phyloP scores from a whole-genome alignment of 306 rosid species.

The Dalbergia cultrata region DNA sequence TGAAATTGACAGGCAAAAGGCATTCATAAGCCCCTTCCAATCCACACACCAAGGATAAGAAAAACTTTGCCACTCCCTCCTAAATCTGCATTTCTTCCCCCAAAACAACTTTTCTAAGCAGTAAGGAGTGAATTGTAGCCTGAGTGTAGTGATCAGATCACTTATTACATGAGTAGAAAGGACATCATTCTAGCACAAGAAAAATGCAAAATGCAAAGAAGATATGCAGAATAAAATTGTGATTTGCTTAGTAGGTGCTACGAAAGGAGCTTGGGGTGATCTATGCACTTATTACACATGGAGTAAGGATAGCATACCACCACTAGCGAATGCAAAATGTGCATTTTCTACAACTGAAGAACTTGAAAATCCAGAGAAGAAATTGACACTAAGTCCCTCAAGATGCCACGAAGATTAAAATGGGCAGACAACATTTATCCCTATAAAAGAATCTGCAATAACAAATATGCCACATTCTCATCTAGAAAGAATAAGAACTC shows the following conservation, averaged over 20 bases:
- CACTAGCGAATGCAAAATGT: not conserved
- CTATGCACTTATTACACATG: not conserved
- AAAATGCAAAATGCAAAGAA: too few relatives aligned
- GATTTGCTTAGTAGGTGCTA: too few relatives aligned
- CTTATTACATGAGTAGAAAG: not conserved
- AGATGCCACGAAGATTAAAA: not conserved
- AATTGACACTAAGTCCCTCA: not conserved
- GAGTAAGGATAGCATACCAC: not conserved
- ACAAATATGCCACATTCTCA: slow-evolving; percentile 20
- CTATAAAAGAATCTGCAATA: not conserved
- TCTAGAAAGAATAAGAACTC: not conserved
- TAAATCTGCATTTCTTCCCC: not conserved
- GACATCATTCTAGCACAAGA: too few relatives aligned
- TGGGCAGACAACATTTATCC: not conserved
- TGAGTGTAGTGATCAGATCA: slow-evolving; percentile 15
- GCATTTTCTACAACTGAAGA: slow-evolving; percentile 10
- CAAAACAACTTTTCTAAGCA: slow-evolving; percentile 22
- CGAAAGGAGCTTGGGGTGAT: too few relatives aligned
- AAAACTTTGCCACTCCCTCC: not conserved
- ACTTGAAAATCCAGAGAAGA: slow-evolving; percentile 17
- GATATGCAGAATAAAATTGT: too few relatives aligned
- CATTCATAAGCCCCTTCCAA: not conserved
- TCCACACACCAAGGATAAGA: slow-evolving; percentile 14
- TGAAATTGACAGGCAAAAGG: not conserved
- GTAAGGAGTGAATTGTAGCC: slow-evolving; percentile 10